Evolutionary conservation across 441 rosid species (phyloP).

Genomic region (Croton setiger): DNA sequence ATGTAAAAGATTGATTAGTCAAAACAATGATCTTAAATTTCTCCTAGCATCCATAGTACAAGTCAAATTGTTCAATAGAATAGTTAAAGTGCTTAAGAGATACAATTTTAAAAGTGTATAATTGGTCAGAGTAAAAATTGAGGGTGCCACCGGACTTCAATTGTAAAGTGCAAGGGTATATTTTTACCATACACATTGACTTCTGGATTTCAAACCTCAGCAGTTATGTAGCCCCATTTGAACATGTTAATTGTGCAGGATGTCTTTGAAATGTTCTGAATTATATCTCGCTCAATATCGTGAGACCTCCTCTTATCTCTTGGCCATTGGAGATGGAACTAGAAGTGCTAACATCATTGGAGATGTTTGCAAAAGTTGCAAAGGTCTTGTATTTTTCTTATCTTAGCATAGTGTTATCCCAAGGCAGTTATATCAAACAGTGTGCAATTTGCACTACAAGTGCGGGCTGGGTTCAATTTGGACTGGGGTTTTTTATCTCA

Average conservation of each 20-base stretch:
- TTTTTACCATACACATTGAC: background rate
- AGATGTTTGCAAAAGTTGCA: constrained; percentile 80
- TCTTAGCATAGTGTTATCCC: background rate
- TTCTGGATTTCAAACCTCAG: background rate
- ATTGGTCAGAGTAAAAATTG: no score
- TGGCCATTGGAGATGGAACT: constrained; percentile 54
- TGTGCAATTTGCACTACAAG: background rate
- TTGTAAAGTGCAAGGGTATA: no score
- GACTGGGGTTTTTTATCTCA: background rate
- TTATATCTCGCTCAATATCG: constrained; percentile 66
- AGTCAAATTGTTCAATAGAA: no score
- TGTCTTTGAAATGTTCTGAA: constrained; percentile 70
- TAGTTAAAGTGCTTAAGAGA: no score
- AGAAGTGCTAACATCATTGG: constrained; percentile 48
- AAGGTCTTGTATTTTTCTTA: constrained; percentile 39
- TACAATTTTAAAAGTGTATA: no score
- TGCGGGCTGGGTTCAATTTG: background rate
- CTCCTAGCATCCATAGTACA: no score
- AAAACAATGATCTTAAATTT: no score
- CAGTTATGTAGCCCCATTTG: constrained; percentile 7
- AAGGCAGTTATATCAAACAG: background rate
- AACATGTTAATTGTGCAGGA: constrained; percentile 34
- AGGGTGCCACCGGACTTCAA: no score
- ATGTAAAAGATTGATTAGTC: no score
- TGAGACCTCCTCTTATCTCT: constrained; percentile 46